phyloP scores from a whole-genome alignment of 2,329 filamentous ascomycete species.

The Colletotrichum sp. region DNA sequence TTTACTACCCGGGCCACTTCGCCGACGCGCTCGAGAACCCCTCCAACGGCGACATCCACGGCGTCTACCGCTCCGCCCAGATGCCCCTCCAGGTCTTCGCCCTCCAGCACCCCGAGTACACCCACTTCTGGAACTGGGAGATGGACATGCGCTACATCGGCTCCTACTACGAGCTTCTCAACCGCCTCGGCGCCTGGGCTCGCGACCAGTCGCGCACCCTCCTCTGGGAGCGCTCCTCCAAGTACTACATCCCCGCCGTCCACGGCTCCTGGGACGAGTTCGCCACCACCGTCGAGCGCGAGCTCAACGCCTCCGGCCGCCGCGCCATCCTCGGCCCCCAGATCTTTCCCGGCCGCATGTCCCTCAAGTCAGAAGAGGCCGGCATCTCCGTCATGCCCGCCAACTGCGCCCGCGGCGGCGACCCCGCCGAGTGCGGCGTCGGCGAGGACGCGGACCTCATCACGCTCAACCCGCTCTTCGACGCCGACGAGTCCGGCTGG shows the following conservation, averaged over 20 bases:
- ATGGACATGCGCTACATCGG: constrained; percentile 71
- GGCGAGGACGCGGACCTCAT: constrained; percentile 78
- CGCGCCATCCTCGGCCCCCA: constrained; percentile 74
- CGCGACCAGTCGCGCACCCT: constrained; percentile 70
- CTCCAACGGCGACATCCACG: constrained; percentile 64
- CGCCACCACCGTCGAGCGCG: constrained; percentile 65
- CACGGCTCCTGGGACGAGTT: constrained; percentile 79
- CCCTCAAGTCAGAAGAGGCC: constrained; percentile 56
- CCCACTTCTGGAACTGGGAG: constrained; percentile 75
- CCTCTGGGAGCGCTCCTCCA: constrained; percentile 79
- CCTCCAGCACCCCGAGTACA: constrained; percentile 66
- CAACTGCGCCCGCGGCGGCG: constrained; percentile 58
- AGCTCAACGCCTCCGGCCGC: constrained; percentile 57
- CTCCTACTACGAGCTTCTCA: constrained; percentile 76
- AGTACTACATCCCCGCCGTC: constrained; percentile 76
- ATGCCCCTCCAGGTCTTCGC: constrained; percentile 70
- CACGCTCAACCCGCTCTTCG: constrained; percentile 79
- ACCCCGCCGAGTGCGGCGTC: constrained; percentile 64
- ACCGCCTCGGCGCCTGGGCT: constrained; percentile 70
- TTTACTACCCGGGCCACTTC: constrained; percentile 77
- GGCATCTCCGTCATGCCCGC: constrained; percentile 59
- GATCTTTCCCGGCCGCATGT: constrained; percentile 50
- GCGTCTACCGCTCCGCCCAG: constrained; percentile 71
- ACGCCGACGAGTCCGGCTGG: constrained; percentile 74
- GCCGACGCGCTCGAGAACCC: constrained; percentile 69